Evolutionary conservation across 1,139 yeast species (phyloP).

Genomic region (Casaregolazyma suthepensis): DNA sequence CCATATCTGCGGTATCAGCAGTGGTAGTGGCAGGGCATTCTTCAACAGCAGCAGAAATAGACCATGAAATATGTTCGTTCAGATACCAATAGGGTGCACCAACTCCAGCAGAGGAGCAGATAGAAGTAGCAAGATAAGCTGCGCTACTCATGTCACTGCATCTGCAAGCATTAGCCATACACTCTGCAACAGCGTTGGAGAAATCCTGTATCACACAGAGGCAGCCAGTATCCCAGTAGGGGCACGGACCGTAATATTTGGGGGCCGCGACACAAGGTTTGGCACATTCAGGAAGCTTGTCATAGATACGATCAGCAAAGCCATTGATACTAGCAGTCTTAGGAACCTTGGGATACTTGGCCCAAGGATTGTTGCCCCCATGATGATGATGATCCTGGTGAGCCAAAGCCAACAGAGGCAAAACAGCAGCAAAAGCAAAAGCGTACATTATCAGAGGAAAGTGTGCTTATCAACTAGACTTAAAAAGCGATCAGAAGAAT

Average conservation of each 20-base stretch:
- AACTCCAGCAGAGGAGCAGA: conserved; percentile 43
- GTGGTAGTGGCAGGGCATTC: conserved; percentile 11
- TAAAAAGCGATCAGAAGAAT: not conserved
- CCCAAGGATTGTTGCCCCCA: not conserved
- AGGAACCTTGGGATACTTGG: conserved; percentile 41
- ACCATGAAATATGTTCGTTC: conserved; percentile 39
- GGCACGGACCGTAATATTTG: conserved; percentile 30
- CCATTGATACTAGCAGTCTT: conserved; percentile 48
- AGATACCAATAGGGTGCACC: conserved; percentile 38
- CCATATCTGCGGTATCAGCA: conserved; percentile 7
- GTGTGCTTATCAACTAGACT: not conserved
- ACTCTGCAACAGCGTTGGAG: conserved; percentile 42
- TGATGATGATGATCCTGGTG: conserved; percentile 28
- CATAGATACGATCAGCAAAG: conserved; percentile 46
- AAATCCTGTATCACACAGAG: conserved; percentile 47
- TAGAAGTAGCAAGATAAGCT: conserved; percentile 39
- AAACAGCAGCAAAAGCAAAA: conserved; percentile 7
- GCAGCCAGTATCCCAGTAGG: conserved; percentile 52
- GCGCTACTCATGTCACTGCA: conserved; percentile 39
- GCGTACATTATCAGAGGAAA: conserved; percentile 1
- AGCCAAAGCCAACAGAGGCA: conserved; percentile 4
- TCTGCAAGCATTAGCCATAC: conserved; percentile 40
- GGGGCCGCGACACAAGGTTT: conserved; percentile 24
- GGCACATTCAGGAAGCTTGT: conserved; percentile 41
- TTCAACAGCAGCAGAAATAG: conserved; percentile 35